Base-by-base conservation (phyloP, 805 yeast genomes). In the Blastobotrys americana region DNA sequence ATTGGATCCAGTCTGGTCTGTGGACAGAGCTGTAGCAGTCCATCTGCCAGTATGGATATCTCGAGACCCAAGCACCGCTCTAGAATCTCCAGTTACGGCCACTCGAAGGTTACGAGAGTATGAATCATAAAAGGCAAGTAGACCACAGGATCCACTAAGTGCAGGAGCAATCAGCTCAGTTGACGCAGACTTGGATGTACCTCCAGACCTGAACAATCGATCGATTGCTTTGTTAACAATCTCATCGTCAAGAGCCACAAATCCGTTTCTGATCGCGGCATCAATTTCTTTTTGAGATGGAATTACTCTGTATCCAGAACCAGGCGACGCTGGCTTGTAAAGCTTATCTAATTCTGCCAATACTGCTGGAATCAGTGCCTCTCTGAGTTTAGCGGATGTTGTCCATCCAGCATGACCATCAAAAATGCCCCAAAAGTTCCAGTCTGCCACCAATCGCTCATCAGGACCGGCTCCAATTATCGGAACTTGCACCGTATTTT, bases 391-490 rank as follows among this genome's bases (percentile, higher is more conserved):
- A n/a, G 84, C 76, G 45, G 90, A 79, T 1, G 98, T 93, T 52
- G 85, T 84, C 80, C 95, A 88, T 18, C 98, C 98, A 2, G 95
- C 88, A 64, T 93, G 98, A 9, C 98, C 98, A 64, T 93, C 98
- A 60, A 82, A 90, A 0, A 93, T 78, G 3, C 97, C 96, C 77
- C 95, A 93, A 59, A 93, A 87, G 75, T 84, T 83, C 84, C 96
- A 82, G 62, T 90, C 96, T 61, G 43, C 27, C 43, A 34, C 44
- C 47, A 10, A 38, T 33, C 36, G 35, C 16, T 36, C 36, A n/a
- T 41, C 45, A 4, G 10, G 15, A 23, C 28, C 27, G 27, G 34
- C 51, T 49, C 27, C 54, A 15, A 57, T 53, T 21, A 77, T 70
- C 48, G 76, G 78, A 46, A 80, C 85, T 55, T 77, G 78, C n/a